A percentile compares a stretch with the other conserved stretches of the same genome.
Evolutionary conservation across 1,284 basidiomycete genomes (phyloP).

Genomic region (Apiotrichum laibachii): DNA sequence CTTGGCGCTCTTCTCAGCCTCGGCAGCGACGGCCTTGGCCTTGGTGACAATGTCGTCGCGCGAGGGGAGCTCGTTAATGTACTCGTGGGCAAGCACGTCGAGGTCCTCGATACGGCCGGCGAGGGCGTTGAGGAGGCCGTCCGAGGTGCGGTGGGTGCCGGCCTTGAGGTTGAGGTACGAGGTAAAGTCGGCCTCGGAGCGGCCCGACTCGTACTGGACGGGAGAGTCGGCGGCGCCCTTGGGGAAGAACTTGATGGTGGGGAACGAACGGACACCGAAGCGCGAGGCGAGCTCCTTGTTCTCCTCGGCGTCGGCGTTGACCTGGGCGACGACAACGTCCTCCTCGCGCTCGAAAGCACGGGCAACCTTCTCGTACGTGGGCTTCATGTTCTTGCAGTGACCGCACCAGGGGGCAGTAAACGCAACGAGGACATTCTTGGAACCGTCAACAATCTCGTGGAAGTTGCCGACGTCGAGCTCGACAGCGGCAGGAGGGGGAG

Average conservation of each 20-base stretch:
- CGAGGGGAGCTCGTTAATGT: slow-evolving; percentile 60
- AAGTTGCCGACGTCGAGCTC: slow-evolving; percentile 72
- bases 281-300: slow-evolving; percentile 72
- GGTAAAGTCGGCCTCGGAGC: slow-evolving; percentile 53
- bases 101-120: slow-evolving; percentile 79
- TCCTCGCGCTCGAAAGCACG: slow-evolving; percentile 71
- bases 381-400: slow-evolving; percentile 63
- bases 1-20: slow-evolving; percentile 41
- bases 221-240: slow-evolving; percentile 58
- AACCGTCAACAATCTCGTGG: slow-evolving; percentile 66
- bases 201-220: slow-evolving; percentile 58
- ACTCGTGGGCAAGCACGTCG: slow-evolving; percentile 70
- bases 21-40: slow-evolving; percentile 34
- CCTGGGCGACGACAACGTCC: slow-evolving; percentile 79
- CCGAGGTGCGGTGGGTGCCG: slow-evolving; percentile 75
- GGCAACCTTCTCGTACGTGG: slow-evolving; percentile 81
- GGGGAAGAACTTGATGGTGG: slow-evolving; percentile 94
- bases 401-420: slow-evolving; percentile 67
- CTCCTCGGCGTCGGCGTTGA: slow-evolving; percentile 80
- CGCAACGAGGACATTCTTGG: slow-evolving; percentile 82
- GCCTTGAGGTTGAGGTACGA: slow-evolving; percentile 75
- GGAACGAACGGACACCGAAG: slow-evolving; percentile 73
- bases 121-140: slow-evolving; percentile 75
- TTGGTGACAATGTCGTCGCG: slow-evolving; percentile 62
- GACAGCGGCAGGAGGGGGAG: slow-evolving; percentile 69